Conservation (phyloP, 176 grass and related monocot genomes). For the Phoenix dactylifera region DNA sequence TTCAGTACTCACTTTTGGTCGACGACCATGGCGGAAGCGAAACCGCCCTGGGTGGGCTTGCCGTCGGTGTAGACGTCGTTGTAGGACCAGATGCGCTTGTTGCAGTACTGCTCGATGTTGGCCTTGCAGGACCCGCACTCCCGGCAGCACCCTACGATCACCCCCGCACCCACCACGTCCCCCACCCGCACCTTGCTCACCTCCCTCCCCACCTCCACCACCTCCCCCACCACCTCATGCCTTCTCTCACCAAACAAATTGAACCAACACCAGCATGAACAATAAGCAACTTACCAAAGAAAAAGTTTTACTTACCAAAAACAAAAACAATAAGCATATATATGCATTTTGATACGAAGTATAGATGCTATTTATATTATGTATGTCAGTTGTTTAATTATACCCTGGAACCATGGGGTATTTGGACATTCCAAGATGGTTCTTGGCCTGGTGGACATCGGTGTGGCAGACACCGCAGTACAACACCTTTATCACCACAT, state of each 20-base stretch:
- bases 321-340: not conserved
- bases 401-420: conserved; percentile 99
- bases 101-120: conserved; percentile 89
- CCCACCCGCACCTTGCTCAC: conserved; percentile 42
- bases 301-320: not conserved
- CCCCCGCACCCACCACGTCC: conserved; percentile 61
- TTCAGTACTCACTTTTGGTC: conserved; percentile 72
- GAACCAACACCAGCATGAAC: not conserved
- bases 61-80: conserved; percentile 93
- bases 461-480: conserved; percentile 95
- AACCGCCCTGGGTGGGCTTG: conserved; percentile 70
- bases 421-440: conserved; percentile 77
- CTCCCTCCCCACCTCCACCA: conserved; percentile 58
- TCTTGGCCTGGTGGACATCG: conserved; percentile 85
- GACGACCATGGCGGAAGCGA: conserved; percentile 79
- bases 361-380: too few species aligned
- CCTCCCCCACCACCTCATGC: conserved; percentile 92
- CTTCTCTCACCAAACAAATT: conserved; percentile 19
- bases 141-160: conserved; percentile 73
- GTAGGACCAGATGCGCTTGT: conserved; percentile 89
- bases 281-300: not conserved
- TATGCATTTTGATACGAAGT: too few species aligned
- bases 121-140: conserved; percentile 72
- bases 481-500: conserved; percentile 78
- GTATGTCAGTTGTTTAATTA: not conserved